A percentile compares a stretch with the other conserved stretches of the same genome.
Conservation (phyloP, 495 filamentous ascomycete genomes). For the Lentithecium fluviatile region DNA sequence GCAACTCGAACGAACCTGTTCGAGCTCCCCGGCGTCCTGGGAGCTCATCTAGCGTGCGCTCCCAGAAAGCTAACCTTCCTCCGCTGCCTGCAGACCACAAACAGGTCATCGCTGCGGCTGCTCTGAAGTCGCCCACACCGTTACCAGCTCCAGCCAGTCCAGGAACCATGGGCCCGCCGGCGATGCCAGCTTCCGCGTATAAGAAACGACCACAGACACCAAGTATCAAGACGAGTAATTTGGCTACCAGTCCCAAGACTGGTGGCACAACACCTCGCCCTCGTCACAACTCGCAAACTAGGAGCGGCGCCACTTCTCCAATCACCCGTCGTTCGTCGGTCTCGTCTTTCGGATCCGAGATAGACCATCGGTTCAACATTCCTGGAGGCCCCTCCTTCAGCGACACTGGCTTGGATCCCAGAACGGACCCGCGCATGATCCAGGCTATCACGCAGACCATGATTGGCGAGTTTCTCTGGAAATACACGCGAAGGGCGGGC, state of each 20-base stretch:
- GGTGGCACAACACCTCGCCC: conserved; percentile 58
- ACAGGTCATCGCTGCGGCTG: conserved; percentile 78
- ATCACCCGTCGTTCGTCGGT: conserved; percentile 72
- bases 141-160: conserved; percentile 26
- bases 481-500: conserved; percentile 91
- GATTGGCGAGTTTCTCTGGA: conserved; percentile 99
- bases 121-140: conserved; percentile 46
- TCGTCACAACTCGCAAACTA: conserved; percentile 34
- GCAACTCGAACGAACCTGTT: conserved; percentile 18
- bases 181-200: conserved; percentile 78
- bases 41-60: conserved; percentile 65
- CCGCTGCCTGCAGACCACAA: conserved; percentile 81
- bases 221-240: conserved; percentile 28
- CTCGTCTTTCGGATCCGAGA: conserved; percentile 90
- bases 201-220: conserved; percentile 73
- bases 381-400: conserved; percentile 50
- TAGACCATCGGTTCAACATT: conserved; percentile 87
- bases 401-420: conserved; percentile 58
- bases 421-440: conserved; percentile 95
- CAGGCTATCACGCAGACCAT: conserved; percentile 99
- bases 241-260: conserved; percentile 36
- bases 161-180: conserved; percentile 77
- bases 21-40: conserved; percentile 56
- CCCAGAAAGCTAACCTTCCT: conserved; percentile 55
- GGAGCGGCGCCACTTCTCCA: conserved; percentile 56